These are phyloP conservation scores for Suillus occidentalis DNA, from an alignment of 768 basidiomycete species.

Conservation along the genomic window DNA sequence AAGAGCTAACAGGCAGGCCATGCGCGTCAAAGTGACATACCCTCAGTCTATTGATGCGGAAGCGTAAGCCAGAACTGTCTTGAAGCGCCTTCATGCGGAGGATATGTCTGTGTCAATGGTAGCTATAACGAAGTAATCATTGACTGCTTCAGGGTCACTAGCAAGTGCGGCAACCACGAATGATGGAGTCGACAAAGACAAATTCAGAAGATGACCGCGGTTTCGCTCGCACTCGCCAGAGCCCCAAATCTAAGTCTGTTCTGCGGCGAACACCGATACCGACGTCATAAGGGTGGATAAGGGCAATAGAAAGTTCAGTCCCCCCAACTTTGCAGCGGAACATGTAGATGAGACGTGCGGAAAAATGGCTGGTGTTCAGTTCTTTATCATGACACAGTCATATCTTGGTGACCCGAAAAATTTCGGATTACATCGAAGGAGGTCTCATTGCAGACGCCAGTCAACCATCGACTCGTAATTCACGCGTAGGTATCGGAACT, in stretches of 20 bases:
- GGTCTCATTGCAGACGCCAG: slow-evolving; percentile 13
- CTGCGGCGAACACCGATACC: neutral
- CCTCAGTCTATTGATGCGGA: neutral
- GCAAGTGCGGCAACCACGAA: neutral
- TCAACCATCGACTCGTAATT: slow-evolving; percentile 20
- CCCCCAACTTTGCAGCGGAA: neutral
- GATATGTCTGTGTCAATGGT: neutral
- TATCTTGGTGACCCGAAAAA: slow-evolving; percentile 10
- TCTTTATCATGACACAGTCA: neutral
- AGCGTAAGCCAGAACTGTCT: neutral
- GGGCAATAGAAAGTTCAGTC: neutral
- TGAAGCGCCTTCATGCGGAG: neutral
- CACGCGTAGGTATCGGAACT: slow-evolving; percentile 11
- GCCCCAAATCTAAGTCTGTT: neutral
- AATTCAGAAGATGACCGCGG: neutral
- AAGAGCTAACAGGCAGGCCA: too few species aligned
- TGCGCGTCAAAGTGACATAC: neutral
- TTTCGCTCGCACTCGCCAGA: neutral
- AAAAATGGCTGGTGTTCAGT: neutral
- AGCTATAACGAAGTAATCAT: neutral
- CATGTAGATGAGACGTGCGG: neutral
- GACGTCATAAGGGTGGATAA: neutral
- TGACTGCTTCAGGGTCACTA: neutral
- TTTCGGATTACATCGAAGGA: slow-evolving; percentile 14
- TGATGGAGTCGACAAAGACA: neutral